Base-by-base conservation (phyloP, 495 filamentous ascomycete genomes). In the Aspergillus conjunctus region DNA sequence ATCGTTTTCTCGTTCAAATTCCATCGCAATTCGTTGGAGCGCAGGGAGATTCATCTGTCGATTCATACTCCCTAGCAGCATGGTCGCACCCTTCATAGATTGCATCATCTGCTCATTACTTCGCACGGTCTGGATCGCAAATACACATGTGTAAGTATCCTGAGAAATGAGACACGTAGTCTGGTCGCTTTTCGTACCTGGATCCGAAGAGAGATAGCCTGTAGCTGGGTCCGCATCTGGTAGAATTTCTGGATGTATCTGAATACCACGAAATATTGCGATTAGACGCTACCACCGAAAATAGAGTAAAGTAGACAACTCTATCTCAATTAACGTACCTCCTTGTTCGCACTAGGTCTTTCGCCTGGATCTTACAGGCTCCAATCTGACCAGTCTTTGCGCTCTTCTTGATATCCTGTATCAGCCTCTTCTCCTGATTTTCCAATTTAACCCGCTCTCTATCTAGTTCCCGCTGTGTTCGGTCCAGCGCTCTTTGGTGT, bases 61-160 rank as follows among this genome's bases (percentile, higher is more conserved):
- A 73, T 98, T 98, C 95, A 98, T 98, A 72, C 87, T 93, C 11
- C 92, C 91, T 14, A 98, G 81, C 3, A 97, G 85, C 69, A 87
- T 84, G 0, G 95, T 98, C 5, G 94, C 95, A 52, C 95, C 94
- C 71, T 97, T 98, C 94, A 98, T 98, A 6, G 92, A 93, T 71
- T 96, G 91, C 92, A 97, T 96, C 94, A 98, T 98, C 75, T 97
- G 92, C 72, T 98, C 94, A 76, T 98, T 98, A 66, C 92, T 96
- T 50, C 95, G 87, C 39, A 97, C 92, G 34, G 94, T 98, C 88
- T 96, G 62, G 21, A 34, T 32, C 44, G 53, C n/a, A 22, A 18
- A 31, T 32, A 26, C 39, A 39, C 18, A 37, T 48, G 32, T 32
- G 34, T 61, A 41, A 68, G 44, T 39, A 22, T 43, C 48, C 43